Percentiles rank a stretch among this genome's conserved stretches.
Evolutionary conservation across 1,139 yeast genomes (phyloP).

Genomic region (Kodamaea suecica): DNA sequence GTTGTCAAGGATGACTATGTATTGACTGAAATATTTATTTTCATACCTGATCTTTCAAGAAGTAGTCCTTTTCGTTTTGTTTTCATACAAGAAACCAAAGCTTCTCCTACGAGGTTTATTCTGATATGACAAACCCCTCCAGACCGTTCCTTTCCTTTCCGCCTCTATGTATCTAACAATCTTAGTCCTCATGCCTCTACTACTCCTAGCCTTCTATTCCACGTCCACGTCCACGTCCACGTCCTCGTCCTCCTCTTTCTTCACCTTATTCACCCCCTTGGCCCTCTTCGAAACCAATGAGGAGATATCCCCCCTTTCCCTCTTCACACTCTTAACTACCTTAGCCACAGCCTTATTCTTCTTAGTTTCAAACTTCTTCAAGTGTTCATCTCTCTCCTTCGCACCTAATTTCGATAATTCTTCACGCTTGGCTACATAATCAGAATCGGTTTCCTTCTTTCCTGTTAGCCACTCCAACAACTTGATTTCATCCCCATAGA

Average conservation of each 20-base stretch:
- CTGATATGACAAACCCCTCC: too few species aligned
- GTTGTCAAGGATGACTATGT: too few species aligned
- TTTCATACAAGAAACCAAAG: too few species aligned
- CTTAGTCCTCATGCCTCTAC: too few species aligned
- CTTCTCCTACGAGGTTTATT: too few species aligned
- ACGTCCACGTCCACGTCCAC: too few species aligned
- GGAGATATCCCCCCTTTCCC: slow-evolving; percentile 4
- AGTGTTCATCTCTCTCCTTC: slow-evolving; percentile 52
- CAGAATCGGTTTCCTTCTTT: slow-evolving; percentile 50
- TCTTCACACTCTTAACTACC: slow-evolving; percentile 2
- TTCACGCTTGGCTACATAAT: slow-evolving; percentile 45
- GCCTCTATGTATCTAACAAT: too few species aligned
- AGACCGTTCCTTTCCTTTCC: too few species aligned
- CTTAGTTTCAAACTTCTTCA: slow-evolving; percentile 38
- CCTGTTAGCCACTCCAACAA: slow-evolving; percentile 68
- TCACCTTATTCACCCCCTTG: slow-evolving; percentile 6
- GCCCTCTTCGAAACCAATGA: slow-evolving; percentile 3
- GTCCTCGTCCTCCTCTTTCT: slow-evolving; percentile 4
- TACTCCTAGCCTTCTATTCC: too few species aligned
- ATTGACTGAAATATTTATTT: too few species aligned
- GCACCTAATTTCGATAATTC: slow-evolving; percentile 55
- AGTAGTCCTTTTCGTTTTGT: too few species aligned
- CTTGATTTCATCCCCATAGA: slow-evolving; percentile 82
- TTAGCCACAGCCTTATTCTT: slow-evolving; percentile 22
- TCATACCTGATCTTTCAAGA: too few species aligned